phyloP scores from a whole-genome alignment of 352 stramenopile genomes.

The Globisporangium nunn region DNA sequence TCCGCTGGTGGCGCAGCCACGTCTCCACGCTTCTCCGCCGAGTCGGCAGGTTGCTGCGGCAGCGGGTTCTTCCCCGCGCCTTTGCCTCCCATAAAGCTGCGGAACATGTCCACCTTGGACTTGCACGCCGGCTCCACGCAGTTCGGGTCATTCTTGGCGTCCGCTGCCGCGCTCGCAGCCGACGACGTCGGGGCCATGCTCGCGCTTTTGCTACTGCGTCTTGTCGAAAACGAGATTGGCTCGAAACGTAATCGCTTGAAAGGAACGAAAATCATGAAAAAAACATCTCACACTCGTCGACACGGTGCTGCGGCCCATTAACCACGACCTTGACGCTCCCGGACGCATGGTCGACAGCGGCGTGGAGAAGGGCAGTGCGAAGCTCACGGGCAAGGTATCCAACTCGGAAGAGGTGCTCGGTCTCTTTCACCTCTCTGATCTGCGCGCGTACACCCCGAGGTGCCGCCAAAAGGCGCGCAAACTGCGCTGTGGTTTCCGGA shows the following conservation, averaged over 20 bases:
- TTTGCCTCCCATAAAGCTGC: slow-evolving; percentile 53
- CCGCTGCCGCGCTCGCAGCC: slow-evolving; percentile 17
- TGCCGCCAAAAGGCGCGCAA: slow-evolving; percentile 44
- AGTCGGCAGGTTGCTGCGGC: neutral
- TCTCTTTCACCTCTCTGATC: slow-evolving; percentile 47
- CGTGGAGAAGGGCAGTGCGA: slow-evolving; percentile 66
- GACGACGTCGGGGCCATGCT: slow-evolving; percentile 4
- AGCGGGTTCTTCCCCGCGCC: slow-evolving; percentile 1
- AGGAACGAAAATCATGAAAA: too few species aligned
- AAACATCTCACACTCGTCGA: slow-evolving; percentile 34
- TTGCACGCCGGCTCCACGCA: slow-evolving; percentile 81
- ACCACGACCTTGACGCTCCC: slow-evolving; percentile 67
- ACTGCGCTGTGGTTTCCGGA: slow-evolving; percentile 73
- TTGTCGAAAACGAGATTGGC: neutral
- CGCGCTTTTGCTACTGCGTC: neutral
- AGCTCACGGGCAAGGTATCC: slow-evolving; percentile 62
- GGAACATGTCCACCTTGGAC: slow-evolving; percentile 84
- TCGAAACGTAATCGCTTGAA: too few species aligned
- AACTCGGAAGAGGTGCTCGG: slow-evolving; percentile 57
- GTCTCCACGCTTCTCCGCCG: too few species aligned
- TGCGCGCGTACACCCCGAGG: slow-evolving; percentile 48
- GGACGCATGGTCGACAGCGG: slow-evolving; percentile 66
- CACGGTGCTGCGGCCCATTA: slow-evolving; percentile 51
- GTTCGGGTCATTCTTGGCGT: slow-evolving; percentile 63
- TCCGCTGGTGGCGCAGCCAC: slow-evolving; percentile 25